Base-by-base conservation (phyloP, 306 rosid genomes). In the Dicorynia guianensis region DNA sequence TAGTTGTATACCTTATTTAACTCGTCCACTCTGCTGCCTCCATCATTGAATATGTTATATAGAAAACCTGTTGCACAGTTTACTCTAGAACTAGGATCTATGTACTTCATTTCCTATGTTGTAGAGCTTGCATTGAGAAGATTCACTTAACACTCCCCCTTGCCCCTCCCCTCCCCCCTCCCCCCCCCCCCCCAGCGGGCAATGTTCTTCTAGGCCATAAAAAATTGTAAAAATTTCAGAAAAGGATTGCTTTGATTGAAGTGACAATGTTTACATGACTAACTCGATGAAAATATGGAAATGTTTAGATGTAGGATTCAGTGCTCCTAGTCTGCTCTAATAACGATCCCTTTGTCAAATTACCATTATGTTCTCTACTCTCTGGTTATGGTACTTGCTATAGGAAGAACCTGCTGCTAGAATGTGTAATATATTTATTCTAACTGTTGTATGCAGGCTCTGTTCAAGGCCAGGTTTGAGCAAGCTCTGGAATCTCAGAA, bases 401-500 rank as follows among this genome's bases (percentile, higher is more conserved):
- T 39, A 40, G 19, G n/a, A 75, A 75, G 46, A 65, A 58, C 35
- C 71, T 71, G 71, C 36, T 83, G 19, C 33, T 47, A n/a, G 36
- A 18, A 43, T 72, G 38, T 53, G 48, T 84, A 81, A 69, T 33
- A 35, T 71, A 36, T 70, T 19, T 38, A 33, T 71, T 63, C 8
- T 36, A 65, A 4, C 44, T 74, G 65, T 72, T 58, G 48, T 46
- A 15, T 83, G 71, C 89, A 95, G 98, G 98, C 98, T 71, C 86
- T 94, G 63, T 94, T 94, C 87, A 94, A 94, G 89, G 98, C 98
- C 57, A 94, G 98, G 83, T 94, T 94, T 72, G 98, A 94, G 84
- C 98, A 94, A 82, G 98, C 98, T 69, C 96, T 94, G 40, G 98
- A 94, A 79, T 94, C 98, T 65, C 97, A 94, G 83, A 94, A 94